Evolutionary conservation across 805 yeast genomes (phyloP).

Genomic region (Huiozyma naganishii): DNA sequence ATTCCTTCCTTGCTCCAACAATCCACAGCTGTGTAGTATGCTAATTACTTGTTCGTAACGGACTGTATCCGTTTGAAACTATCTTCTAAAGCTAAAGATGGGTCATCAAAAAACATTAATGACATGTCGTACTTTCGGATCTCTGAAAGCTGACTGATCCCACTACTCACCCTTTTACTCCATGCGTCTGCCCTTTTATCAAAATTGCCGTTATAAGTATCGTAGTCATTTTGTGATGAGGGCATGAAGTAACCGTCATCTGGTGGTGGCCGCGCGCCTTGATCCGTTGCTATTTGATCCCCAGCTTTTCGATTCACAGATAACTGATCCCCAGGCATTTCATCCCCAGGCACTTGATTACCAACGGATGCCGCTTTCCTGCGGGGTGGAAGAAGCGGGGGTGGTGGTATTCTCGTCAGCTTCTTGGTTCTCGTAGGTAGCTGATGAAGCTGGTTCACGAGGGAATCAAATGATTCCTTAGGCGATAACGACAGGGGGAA

Average conservation of each 20-base stretch:
- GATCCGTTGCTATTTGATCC: constrained; percentile 4
- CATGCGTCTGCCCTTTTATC: constrained; percentile 48
- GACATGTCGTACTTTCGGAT: constrained; percentile 12
- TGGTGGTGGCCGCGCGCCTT: neutral
- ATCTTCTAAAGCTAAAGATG: constrained; percentile 16
- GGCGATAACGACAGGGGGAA: neutral
- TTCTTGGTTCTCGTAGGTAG: neutral
- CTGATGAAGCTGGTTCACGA: neutral
- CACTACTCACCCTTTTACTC: constrained; percentile 40
- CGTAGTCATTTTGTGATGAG: constrained; percentile 22
- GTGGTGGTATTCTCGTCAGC: constrained; percentile 17
- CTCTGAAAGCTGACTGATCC: constrained; percentile 21
- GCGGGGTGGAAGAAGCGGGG: constrained; percentile 16
- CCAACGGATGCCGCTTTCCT: neutral
- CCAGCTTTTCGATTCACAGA: neutral
- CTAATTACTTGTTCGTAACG: no score
- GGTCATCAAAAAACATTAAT: constrained; percentile 24
- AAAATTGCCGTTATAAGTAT: constrained; percentile 16
- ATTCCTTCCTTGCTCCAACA: no score
- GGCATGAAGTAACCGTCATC: constrained; percentile 14
- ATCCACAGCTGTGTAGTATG: no score
- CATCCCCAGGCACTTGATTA: neutral
- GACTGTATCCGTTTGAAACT: constrained; percentile 4
- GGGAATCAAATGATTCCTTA: neutral
- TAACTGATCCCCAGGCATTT: constrained; percentile 4